phyloP scores from a whole-genome alignment of 441 rosid species.

The Gossypium gossypioides region DNA sequence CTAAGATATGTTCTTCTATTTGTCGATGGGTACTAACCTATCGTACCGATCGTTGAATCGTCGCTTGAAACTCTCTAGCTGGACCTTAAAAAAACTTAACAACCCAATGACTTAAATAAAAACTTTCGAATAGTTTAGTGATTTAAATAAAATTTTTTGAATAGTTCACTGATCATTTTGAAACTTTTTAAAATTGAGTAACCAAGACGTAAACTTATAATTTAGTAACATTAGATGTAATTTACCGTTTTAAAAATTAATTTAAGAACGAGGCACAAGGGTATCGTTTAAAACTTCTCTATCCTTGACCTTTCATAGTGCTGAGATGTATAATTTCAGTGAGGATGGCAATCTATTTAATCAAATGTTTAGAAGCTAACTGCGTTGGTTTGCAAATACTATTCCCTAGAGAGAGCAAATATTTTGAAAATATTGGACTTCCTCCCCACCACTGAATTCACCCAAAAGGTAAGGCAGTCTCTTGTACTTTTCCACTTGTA shows the following conservation, averaged over 20 bases:
- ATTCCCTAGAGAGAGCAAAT: neutral
- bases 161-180: too few species aligned
- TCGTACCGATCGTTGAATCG: too few species aligned
- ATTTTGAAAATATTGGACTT: neutral
- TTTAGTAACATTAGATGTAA: too few species aligned
- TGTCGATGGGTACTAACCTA: too few species aligned
- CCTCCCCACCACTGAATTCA: conserved; percentile 20
- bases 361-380: neutral
- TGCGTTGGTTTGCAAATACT: neutral
- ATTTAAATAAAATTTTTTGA: too few species aligned
- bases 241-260: neutral
- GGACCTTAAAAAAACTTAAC: too few species aligned
- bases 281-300: neutral
- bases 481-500: conserved; percentile 23
- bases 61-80: too few species aligned
- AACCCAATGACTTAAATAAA: too few species aligned
- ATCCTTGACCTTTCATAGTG: conserved; percentile 22
- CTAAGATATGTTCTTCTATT: too few species aligned
- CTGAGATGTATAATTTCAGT: conserved; percentile 4
- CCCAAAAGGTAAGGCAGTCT: conserved; percentile 17
- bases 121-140: too few species aligned
- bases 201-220: too few species aligned
- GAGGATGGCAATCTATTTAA: neutral
- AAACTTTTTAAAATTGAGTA: too few species aligned
- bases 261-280: neutral